phyloP scores from a whole-genome alignment of 768 basidiomycete genomes.

The Hypholoma fasciculare region DNA sequence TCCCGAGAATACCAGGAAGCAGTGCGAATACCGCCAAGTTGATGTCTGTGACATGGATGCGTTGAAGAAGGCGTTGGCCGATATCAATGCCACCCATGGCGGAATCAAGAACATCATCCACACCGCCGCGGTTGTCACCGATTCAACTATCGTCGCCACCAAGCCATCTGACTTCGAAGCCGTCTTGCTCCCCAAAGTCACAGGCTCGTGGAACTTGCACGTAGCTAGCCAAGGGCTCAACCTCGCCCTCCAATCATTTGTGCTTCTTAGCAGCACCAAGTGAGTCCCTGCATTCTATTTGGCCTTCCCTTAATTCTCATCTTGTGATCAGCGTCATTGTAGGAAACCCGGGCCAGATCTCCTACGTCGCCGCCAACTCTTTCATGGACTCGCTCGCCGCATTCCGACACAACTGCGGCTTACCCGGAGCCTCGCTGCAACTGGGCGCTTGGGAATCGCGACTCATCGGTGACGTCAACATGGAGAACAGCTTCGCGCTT shows the following conservation, averaged over 20 bases:
- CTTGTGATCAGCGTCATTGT: conserved; percentile 22
- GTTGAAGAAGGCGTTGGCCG: conserved; percentile 19
- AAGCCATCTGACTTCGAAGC: conserved; percentile 21
- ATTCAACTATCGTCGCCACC: conserved; percentile 23
- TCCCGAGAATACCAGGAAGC: conserved; percentile 9
- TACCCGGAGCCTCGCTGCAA: conserved; percentile 28
- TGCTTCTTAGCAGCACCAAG: conserved; percentile 31
- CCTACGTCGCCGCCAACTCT: conserved; percentile 28
- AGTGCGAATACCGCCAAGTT: conserved; percentile 24
- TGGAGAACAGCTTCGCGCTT: conserved; percentile 20
- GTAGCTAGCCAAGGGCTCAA: conserved; percentile 23
- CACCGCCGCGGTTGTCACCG: conserved; percentile 26
- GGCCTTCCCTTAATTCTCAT: neutral
- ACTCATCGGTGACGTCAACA: conserved; percentile 19
- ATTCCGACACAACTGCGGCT: conserved; percentile 23
- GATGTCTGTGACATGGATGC: conserved; percentile 23
- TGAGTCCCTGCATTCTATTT: conserved; percentile 11
- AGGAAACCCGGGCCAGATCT: conserved; percentile 27
- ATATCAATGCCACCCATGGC: conserved; percentile 19
- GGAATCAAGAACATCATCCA: conserved; percentile 29
- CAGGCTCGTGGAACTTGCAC: conserved; percentile 33
- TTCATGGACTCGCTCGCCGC: conserved; percentile 30
- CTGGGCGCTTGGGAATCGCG: conserved; percentile 32
- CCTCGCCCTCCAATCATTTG: conserved; percentile 28
- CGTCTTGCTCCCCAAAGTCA: conserved; percentile 27